Evolutionary conservation across 129 eudicot species (phyloP), one percentile per base, ranked within the genome.

Genomic region (carrot (Daucus carota)): DNA sequence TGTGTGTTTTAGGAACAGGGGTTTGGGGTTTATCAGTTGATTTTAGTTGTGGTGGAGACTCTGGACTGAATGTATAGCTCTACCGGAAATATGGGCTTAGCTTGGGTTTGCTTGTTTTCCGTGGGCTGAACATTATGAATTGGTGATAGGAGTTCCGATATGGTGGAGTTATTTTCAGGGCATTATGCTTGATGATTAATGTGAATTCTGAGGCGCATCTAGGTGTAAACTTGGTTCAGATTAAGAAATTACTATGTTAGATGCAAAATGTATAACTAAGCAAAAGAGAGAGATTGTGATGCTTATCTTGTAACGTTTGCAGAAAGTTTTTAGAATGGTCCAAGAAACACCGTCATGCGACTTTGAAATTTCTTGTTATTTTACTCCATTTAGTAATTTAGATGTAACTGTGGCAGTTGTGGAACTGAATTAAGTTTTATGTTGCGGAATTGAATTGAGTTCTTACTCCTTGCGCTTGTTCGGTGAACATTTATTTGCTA

Each of bases 41-140:
- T 76, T 54, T 50, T 81, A 33, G 57, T 45, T 69, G 47, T 50
- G 75, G 73, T 74, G 85, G 26, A 62, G 18, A 63, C 22, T 28
- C 38, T 63, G 40, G 70, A 26, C 11, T 72, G 32, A 40, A 57
- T 36, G 57, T 70, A 18, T 24, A 63, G 73, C 63, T 65, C 40
- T 74, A 68, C 65, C 42, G 22, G 44, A 57, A n/a, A 57, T n/a
- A 13, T 44, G 70, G n/a, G n/a, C 46, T 54, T 66, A 24, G 40
- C 9, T 54, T 54, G 63, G 57, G 63, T 9, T 52, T 22, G 12
- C 8, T 12, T 52, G 29, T 22, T 22, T 22, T 52, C 4, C 2
- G 26, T 20, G 62, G 24, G 62, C 18, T 9, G 29, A 52, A 42
- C 24, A 70, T 73, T 26, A n/a, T 42, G 77, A 73, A 81, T 81